Percentiles rank a stretch among this genome's conserved stretches.
Evolutionary conservation across 805 yeast species (phyloP).

Genomic region (Cyberlindnera petersonii): DNA sequence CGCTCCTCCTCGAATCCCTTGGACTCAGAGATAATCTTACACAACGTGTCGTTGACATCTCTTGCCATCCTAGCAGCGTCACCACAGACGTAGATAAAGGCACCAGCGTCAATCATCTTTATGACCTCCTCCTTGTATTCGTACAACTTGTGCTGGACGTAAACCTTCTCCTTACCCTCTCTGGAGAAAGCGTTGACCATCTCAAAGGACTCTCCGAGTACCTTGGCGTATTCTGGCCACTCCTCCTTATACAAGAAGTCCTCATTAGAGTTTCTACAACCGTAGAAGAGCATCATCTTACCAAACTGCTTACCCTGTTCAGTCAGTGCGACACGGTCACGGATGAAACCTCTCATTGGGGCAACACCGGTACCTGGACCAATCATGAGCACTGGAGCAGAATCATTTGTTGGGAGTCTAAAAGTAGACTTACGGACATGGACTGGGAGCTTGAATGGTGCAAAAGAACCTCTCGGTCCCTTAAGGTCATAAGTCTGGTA

Average conservation of each 20-base stretch:
- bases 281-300: conserved; percentile 73
- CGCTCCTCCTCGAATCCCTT: conserved; percentile 61
- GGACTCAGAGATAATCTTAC: conserved; percentile 55
- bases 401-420: conserved; percentile 83
- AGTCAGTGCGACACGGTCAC: conserved; percentile 70
- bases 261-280: conserved; percentile 74
- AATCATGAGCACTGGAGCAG: conserved; percentile 81
- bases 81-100: conserved; percentile 92
- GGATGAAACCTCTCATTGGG: conserved; percentile 91
- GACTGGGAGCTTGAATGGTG: conserved; percentile 64
- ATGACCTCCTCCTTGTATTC: conserved; percentile 44
- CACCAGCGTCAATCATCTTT: conserved; percentile 60
- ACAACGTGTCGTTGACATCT: conserved; percentile 75
- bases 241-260: conserved; percentile 87
- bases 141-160: conserved; percentile 77
- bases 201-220: conserved; percentile 54
- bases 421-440: conserved; percentile 94
- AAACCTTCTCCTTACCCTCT: conserved; percentile 57
- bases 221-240: conserved; percentile 73
- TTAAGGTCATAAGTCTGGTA: conserved; percentile 60
- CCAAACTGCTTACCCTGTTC: conserved; percentile 56
- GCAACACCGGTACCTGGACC: conserved; percentile 99
- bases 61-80: conserved; percentile 96
- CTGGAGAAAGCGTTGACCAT: conserved; percentile 85
- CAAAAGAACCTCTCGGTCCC: conserved; percentile 73